These are phyloP conservation scores for Angomonas ambiguus DNA, from an alignment of 208 protist genomes.

Conservation along the genomic window DNA sequence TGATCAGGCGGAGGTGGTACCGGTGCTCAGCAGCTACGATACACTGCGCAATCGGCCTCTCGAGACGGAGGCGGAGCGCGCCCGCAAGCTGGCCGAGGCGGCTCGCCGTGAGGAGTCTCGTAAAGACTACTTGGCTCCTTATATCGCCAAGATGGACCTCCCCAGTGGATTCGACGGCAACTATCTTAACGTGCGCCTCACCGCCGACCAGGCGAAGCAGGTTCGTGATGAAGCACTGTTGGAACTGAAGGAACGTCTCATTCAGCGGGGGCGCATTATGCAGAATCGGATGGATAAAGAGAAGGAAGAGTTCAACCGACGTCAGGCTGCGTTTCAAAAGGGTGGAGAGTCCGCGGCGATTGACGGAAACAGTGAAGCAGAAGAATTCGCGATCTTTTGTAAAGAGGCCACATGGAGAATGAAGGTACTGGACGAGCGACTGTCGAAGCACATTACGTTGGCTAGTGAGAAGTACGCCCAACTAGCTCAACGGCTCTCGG, in stretches of 20 bases:
- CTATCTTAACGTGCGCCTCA: conserved; percentile 65
- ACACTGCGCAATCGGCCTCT: conserved; percentile 85
- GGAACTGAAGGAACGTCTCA: conserved; percentile 88
- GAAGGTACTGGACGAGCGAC: conserved; percentile 86
- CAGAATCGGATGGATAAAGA: conserved; percentile 84
- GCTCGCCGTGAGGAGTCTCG: conserved; percentile 66
- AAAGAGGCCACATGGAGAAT: conserved; percentile 90
- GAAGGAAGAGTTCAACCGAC: conserved; percentile 77
- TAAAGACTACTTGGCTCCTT: conserved; percentile 87
- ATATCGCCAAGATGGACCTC: conserved; percentile 82
- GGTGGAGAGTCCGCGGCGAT: conserved; percentile 54
- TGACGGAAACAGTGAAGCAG: conserved; percentile 63
- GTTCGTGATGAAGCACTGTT: conserved; percentile 80
- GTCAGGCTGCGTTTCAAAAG: conserved; percentile 73
- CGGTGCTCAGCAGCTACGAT: conserved; percentile 72
- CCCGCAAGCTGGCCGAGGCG: conserved; percentile 61
- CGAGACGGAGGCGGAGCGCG: conserved; percentile 77
- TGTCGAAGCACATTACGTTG: conserved; percentile 82
- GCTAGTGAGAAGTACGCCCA: conserved; percentile 82
- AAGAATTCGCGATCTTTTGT: conserved; percentile 83
- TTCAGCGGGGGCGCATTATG: conserved; percentile 90
- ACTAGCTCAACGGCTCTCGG: conserved; percentile 67
- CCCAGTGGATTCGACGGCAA: conserved; percentile 64
- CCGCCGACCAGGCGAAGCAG: conserved; percentile 68
- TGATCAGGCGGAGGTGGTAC: conserved; percentile 34